Evolutionary conservation across 140 eudicot genomes (phyloP).

Genomic region (Flaveria floridana): DNA sequence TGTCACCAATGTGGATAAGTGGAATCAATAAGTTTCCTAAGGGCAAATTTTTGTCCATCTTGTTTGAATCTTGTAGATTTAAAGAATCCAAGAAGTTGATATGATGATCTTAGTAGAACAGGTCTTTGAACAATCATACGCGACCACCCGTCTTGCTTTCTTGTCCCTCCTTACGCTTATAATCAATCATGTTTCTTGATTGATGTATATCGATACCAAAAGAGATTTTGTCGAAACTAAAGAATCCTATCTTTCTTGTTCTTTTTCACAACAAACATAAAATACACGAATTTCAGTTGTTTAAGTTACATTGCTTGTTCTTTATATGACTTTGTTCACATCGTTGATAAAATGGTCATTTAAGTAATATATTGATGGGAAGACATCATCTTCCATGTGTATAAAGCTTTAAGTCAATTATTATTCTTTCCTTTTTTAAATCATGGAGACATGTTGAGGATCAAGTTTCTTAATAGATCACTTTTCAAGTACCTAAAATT

Average conservation of each 20-base stretch:
- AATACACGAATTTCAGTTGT: not conserved
- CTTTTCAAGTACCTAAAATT: conserved; percentile 43
- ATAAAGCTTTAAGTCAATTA: conserved; percentile 39
- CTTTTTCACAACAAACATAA: not conserved
- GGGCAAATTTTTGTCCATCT: conserved; percentile 6
- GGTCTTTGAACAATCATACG: not conserved
- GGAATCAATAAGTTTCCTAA: conserved; percentile 31
- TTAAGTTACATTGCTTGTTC: not conserved
- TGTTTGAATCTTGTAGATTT: not conserved
- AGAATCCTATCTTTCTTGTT: no score
- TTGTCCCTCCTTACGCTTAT: not conserved
- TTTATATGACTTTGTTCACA: not conserved
- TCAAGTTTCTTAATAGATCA: conserved; percentile 40
- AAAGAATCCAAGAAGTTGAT: conserved; percentile 13
- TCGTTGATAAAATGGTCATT: not conserved
- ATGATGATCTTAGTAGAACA: not conserved
- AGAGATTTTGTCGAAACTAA: no score
- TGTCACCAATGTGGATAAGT: conserved; percentile 44
- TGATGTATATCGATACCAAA: not conserved
- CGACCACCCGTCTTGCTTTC: not conserved
- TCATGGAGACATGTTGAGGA: conserved; percentile 40
- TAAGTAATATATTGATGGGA: conserved; percentile 9
- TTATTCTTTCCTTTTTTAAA: conserved; percentile 33
- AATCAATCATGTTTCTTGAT: conserved; percentile 1
- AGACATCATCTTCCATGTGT: conserved; percentile 37